Base-by-base conservation (phyloP, 2,329 filamentous ascomycete species). In the Elsinoe perseae region DNA sequence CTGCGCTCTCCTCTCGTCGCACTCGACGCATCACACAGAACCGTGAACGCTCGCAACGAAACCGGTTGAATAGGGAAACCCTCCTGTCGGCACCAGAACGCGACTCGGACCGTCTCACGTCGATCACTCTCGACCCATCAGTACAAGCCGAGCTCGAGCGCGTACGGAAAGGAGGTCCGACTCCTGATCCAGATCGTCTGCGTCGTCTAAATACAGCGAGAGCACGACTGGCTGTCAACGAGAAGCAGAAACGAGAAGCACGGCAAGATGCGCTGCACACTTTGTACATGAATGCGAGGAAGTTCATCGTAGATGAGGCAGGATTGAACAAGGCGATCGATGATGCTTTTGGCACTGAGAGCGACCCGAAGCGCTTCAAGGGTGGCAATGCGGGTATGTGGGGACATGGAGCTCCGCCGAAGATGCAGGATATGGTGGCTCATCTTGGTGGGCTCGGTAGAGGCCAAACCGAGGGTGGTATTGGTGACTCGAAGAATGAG, bases 261-360 rank as follows among this genome's bases (percentile, higher is more conserved):
- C 77, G 42, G 77, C 83, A 57, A 76, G 82, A 92, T 62, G 80
- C 85, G 14, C 73, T 98, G 27, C 89, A 95, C 72, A 84, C 88
- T 58, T 80, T 98, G 10, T 98, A 98, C 73, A 87, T 93, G 74
- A 87, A 90, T 64, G 90, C 93, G 4, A 81, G 86, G 23, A 76
- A 82, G 36, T 98, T 97, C 73, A 96, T 98, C 67, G 84, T 89
- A 16, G 84, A 80, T 21, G 90, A 95, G 69, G 74, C 79, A 52
- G 85, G 95, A 69, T 80, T 98, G 30, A 80, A 87, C 63, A 76
- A 77, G 14, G 80, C 83, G 61, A 84, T 96, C 57, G 86, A 95
- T 20, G 73, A 78, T 60, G 77, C 85, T n/a, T 98, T 96, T 72
- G 79, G 82, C 14, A 81, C 83, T 23, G 77, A 81, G 5, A 71